phyloP scores from a whole-genome alignment of 495 filamentous ascomycete species.

The Apiosordaria backusii region DNA sequence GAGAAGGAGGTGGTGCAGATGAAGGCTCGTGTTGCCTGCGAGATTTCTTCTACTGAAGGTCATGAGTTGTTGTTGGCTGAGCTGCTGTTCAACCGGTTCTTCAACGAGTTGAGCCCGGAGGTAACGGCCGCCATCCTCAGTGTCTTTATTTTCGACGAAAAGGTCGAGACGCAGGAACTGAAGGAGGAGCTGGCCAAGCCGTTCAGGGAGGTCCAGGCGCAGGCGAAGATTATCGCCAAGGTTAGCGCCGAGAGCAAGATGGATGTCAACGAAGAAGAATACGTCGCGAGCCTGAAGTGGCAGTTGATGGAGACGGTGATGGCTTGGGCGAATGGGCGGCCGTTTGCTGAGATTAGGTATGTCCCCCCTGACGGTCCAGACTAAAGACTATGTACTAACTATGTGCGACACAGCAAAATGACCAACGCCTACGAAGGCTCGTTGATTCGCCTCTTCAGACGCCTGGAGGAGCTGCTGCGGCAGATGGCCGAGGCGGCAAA shows the following conservation, averaged over 20 bases:
- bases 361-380: constrained; percentile 29
- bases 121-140: constrained; percentile 79
- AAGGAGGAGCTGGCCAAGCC: constrained; percentile 83
- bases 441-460: constrained; percentile 90
- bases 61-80: constrained; percentile 87
- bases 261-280: constrained; percentile 86
- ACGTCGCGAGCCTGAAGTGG: constrained; percentile 79
- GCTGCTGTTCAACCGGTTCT: constrained; percentile 93
- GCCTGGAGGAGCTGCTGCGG: constrained; percentile 89
- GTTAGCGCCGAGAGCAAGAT: constrained; percentile 91
- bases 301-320: constrained; percentile 95
- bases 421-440: constrained; percentile 96
- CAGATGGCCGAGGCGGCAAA: constrained; percentile 97
- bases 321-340: constrained; percentile 87
- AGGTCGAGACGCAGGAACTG: constrained; percentile 67
- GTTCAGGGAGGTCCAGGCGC: constrained; percentile 75
- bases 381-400: constrained; percentile 24
- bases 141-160: constrained; percentile 96
- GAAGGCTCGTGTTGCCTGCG: constrained; percentile 94
- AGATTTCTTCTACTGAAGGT: constrained; percentile 84
- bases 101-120: constrained; percentile 90
- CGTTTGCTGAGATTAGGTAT: constrained; percentile 94
- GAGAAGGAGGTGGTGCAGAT: constrained; percentile 90
- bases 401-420: constrained; percentile 68
- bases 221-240: constrained; percentile 84